A percentile compares a stretch with the other conserved stretches of the same genome.
Evolutionary conservation across 83 land plant species (phyloP).

Genomic region (Thuja plicata): DNA sequence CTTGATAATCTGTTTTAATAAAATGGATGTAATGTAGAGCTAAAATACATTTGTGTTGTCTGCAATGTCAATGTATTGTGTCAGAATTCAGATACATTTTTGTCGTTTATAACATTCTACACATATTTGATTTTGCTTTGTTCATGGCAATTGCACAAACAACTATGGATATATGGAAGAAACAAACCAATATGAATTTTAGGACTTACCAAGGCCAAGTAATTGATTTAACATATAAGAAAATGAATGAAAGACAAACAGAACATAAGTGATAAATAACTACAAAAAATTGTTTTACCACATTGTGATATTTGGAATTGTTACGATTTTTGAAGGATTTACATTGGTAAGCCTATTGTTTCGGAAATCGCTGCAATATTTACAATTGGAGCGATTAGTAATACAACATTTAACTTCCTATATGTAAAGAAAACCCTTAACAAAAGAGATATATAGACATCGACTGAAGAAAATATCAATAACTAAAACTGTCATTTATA

Average conservation of each 20-base stretch:
- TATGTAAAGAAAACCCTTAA: not conserved
- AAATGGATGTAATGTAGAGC: not conserved
- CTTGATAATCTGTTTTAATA: not conserved
- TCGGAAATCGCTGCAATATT: constrained; percentile 63
- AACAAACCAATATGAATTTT: not conserved
- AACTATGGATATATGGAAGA: not conserved
- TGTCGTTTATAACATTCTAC: not conserved
- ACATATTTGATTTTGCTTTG: not conserved
- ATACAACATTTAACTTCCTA: not conserved
- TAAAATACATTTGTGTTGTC: not conserved
- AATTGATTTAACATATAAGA: not conserved
- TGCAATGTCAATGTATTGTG: not conserved
- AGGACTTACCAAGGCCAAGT: not conserved
- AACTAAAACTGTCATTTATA: not conserved
- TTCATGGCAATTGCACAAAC: not conserved
- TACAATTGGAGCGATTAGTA: not conserved
- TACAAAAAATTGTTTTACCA: constrained; percentile 28
- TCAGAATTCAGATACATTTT: not conserved
- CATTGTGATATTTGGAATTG: constrained; percentile 38
- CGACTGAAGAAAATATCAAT: not conserved
- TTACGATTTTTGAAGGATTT: constrained; percentile 10
- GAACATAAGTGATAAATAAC: not conserved
- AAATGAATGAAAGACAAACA: not conserved
- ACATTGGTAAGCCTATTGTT: constrained; percentile 51
- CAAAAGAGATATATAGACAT: not conserved